Evolutionary conservation across 352 stramenopile species (phyloP).

Genomic region (Pythium brachiatum): DNA sequence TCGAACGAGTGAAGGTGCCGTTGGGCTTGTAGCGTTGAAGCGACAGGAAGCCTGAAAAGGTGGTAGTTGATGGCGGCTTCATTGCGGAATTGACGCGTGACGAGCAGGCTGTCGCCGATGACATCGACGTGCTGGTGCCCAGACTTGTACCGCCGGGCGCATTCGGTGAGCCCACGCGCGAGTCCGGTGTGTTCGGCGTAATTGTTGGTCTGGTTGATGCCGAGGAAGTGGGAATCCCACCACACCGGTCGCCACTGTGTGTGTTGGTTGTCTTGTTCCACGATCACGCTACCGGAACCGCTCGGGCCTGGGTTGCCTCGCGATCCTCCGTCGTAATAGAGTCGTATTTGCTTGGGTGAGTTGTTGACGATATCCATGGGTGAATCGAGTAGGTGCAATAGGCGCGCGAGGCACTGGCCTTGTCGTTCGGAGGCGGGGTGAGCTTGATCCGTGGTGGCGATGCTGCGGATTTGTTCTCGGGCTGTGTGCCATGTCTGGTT

Average conservation of each 20-base stretch:
- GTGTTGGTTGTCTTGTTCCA: background rate
- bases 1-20: background rate
- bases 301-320: conserved; percentile 32
- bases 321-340: conserved; percentile 27
- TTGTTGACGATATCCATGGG: background rate
- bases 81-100: background rate
- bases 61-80: background rate
- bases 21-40: background rate
- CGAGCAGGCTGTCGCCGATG: conserved; percentile 2
- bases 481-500: background rate
- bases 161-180: background rate
- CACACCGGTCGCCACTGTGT: too few species aligned
- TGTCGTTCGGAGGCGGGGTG: too few species aligned
- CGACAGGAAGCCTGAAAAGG: background rate
- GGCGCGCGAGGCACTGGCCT: background rate
- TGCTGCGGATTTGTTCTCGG: background rate
- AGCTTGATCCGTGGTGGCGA: background rate
- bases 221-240: background rate
- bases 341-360: background rate
- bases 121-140: background rate
- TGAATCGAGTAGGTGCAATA: background rate
- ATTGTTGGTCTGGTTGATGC: background rate
- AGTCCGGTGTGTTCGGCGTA: background rate
- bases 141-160: background rate
- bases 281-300: conserved; percentile 23